These are phyloP conservation scores for Cyberlindnera saturnus DNA, from an alignment of 805 yeast species.

Conservation along the genomic window DNA sequence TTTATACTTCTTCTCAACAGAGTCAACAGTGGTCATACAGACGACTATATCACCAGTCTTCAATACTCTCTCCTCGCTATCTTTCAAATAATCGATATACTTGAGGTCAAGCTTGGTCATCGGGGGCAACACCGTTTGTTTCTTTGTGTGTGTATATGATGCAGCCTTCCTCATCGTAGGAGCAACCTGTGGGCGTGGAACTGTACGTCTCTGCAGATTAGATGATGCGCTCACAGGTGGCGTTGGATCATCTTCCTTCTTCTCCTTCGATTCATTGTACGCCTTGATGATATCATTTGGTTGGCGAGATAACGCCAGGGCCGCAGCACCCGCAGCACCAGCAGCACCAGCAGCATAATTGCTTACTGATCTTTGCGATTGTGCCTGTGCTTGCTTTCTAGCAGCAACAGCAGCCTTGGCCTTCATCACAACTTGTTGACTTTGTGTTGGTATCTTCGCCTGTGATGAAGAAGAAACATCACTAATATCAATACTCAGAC, in stretches of 20 bases:
- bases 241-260: constrained; percentile 1
- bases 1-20: constrained; percentile 49
- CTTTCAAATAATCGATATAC: constrained; percentile 49
- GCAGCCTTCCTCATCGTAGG: constrained; percentile 2
- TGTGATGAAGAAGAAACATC: constrained; percentile 13
- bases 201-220: constrained; percentile 4
- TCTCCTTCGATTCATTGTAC: constrained; percentile 10
- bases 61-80: constrained; percentile 54
- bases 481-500: constrained; percentile 6
- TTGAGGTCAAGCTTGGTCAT: constrained; percentile 49
- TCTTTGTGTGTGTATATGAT: constrained; percentile 3
- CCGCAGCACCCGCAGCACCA: constrained; percentile 24
- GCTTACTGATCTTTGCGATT: constrained; percentile 3
- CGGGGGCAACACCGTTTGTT: constrained; percentile 33
- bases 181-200: constrained; percentile 7
- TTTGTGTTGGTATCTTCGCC: constrained; percentile 15
- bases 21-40: constrained; percentile 37
- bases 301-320: constrained; percentile 22
- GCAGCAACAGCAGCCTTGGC: constrained; percentile 26
- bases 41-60: constrained; percentile 50
- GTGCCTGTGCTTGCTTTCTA: constrained; percentile 17
- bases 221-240: constrained; percentile 7
- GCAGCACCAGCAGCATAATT: constrained; percentile 2
- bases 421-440: constrained; percentile 21
- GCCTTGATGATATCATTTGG: constrained; percentile 23